A percentile compares a stretch with the other conserved stretches of the same genome.
Conservation (phyloP, 257 asterid species). For the Przewalskia tangutica region DNA sequence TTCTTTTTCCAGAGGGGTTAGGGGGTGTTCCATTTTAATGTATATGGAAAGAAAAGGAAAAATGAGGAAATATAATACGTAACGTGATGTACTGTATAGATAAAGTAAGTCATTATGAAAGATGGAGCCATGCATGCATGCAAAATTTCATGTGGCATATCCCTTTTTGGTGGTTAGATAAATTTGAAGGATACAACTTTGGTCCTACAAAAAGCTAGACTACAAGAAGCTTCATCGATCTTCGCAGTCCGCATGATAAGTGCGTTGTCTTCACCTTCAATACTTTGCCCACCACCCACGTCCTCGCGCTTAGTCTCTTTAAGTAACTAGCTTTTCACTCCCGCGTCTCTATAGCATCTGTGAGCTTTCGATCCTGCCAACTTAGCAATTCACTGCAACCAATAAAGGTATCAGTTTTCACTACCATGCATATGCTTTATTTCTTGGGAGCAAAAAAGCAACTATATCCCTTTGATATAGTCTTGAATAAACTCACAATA, state of each 20-base stretch:
- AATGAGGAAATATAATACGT: not conserved
- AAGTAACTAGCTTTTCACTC: not conserved
- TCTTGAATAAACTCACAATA: not conserved
- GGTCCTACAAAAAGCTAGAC: not conserved
- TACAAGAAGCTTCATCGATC: not conserved
- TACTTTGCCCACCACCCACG: not conserved
- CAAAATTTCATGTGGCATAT: not conserved
- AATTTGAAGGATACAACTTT: not conserved
- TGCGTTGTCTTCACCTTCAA: conserved; percentile 1
- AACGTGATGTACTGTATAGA: not conserved
- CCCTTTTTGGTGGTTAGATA: not conserved
- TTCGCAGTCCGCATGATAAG: not conserved
- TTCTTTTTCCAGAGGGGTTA: too few species aligned
- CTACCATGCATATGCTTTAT: conserved; percentile 5
- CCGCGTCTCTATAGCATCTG: not conserved
- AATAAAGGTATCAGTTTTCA: not conserved
- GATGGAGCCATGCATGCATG: conserved; percentile 1
- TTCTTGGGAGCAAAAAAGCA: not conserved
- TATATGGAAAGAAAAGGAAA: not conserved
- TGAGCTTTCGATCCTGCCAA: not conserved
- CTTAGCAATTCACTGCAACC: not conserved
- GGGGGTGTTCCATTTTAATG: too few species aligned
- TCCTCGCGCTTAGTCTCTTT: not conserved
- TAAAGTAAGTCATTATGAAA: not conserved
- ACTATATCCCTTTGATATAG: not conserved